Evolutionary conservation across 2,329 filamentous ascomycete genomes (phyloP), one percentile per base, ranked within the genome.

Genomic region (Colletotrichum sp.): DNA sequence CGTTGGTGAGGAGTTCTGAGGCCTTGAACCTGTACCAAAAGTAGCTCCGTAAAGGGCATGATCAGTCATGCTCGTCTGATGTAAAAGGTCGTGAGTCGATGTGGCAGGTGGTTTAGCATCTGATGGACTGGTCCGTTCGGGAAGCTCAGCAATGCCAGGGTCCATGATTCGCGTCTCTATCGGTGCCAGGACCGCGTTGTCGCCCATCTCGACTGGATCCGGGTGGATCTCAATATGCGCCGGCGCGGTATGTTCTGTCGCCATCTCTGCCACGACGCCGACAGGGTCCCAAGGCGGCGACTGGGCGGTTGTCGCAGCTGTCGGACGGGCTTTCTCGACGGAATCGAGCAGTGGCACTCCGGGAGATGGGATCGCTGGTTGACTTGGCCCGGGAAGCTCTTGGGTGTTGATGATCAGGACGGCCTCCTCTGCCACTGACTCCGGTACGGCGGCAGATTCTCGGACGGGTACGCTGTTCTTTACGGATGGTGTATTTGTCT

Each of bases 221-320:
- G 87, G 87, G 54, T 87, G 80, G 15, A 78, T 80, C 74, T 89
- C 87, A 8, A 85, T 81, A 1, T 79, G 78, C 8, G 87, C 84
- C 9, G 75, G 76, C 0, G 81, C 82, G 1, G 87, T 88, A 27
- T 83, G 78, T 21, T 85, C 83, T 12, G 86, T 88, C 7, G 85
- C 78, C 81, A 90, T 85, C 78, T 89, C 87, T 5, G 87, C 84
- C 27, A 89, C 79, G 18, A 84, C 54, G 1, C 87, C 87, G 3
- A 88, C 81, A 0, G 87, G 86, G 43, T 86, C 80, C 16, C 80
- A 83, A 18, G 72, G 31, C 16, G 47, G 58, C 5, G 72, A 54
- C 9, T 78, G 77, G 16, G 77, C 72, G 15, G 80, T 72, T 0
- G 81, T 78, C 6, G 82, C 81, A 1, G 21, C n/a, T 34, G n/a